Evolutionary conservation across 495 filamentous ascomycete genomes (phyloP).

Genomic region (Lasiosphaeriaceae sp.): DNA sequence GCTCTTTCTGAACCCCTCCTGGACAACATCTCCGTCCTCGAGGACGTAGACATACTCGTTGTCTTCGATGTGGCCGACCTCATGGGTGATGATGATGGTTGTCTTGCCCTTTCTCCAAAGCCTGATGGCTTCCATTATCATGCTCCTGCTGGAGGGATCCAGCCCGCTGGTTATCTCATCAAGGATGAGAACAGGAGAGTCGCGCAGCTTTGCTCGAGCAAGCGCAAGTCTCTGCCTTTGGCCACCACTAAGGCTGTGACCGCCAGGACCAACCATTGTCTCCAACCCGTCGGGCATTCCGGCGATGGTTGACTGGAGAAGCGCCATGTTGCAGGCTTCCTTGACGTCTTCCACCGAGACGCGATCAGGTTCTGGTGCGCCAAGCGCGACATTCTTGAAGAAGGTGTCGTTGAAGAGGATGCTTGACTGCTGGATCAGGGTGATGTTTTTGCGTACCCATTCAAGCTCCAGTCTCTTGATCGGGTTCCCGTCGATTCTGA

Average conservation of each 20-base stretch:
- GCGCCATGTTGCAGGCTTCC: conserved; percentile 58
- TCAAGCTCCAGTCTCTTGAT: conserved; percentile 58
- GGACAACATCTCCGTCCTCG: conserved; percentile 63
- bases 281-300: conserved; percentile 69
- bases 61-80: conserved; percentile 72
- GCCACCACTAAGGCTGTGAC: conserved; percentile 75
- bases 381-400: conserved; percentile 76
- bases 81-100: conserved; percentile 89
- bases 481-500: conserved; percentile 63
- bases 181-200: conserved; percentile 79
- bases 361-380: conserved; percentile 44
- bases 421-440: conserved; percentile 78
- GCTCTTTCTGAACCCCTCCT: conserved; percentile 56
- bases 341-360: conserved; percentile 54
- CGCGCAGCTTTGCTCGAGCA: conserved; percentile 68
- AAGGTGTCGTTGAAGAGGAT: conserved; percentile 83
- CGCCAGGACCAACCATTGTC: conserved; percentile 67
- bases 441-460: conserved; percentile 79
- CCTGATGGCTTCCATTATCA: conserved; percentile 70
- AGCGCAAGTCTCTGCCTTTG: conserved; percentile 76
- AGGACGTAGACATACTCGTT: conserved; percentile 80
- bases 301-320: conserved; percentile 68
- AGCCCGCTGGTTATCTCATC: conserved; percentile 87
- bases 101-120: conserved; percentile 75
- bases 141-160: conserved; percentile 62